A percentile compares a stretch with the other conserved stretches of the same genome.
Evolutionary conservation across 495 filamentous ascomycete species (phyloP).

Genomic region (Aspergillus campestris): DNA sequence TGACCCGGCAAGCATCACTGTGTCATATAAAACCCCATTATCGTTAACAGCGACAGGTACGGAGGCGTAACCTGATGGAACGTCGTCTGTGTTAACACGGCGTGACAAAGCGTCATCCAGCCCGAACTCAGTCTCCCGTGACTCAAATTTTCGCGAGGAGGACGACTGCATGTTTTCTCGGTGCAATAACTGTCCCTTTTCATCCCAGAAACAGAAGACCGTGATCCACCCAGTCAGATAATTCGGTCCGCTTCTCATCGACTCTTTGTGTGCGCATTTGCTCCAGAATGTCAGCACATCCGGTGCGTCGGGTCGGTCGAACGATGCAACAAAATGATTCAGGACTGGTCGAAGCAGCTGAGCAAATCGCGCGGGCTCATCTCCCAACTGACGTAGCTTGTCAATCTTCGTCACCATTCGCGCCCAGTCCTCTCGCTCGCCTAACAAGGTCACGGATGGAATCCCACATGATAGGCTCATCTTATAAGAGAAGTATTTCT

Average conservation of each 20-base stretch:
- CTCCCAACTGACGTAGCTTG: conserved; percentile 26
- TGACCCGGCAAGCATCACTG: conserved; percentile 25
- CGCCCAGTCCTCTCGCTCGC: conserved; percentile 33
- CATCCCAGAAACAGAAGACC: conserved; percentile 41
- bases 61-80: conserved; percentile 15
- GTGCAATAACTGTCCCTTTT: conserved; percentile 19
- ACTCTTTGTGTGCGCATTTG: conserved; percentile 11
- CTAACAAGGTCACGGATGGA: conserved; percentile 42
- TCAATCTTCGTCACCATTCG: conserved; percentile 23
- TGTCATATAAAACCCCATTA: conserved; percentile 12
- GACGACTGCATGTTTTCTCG: not conserved
- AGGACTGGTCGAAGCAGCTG: conserved; percentile 18
- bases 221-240: conserved; percentile 39
- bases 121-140: not conserved
- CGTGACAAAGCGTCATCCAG: conserved; percentile 15
- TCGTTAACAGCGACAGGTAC: conserved; percentile 23
- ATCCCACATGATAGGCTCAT: conserved; percentile 28
- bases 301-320: conserved; percentile 11
- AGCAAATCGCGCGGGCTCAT: conserved; percentile 22
- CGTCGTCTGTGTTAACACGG: conserved; percentile 8
- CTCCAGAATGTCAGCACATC: conserved; percentile 35
- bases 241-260: conserved; percentile 17
- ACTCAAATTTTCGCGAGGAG: not conserved
- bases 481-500: conserved; percentile 32
- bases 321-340: conserved; percentile 15